A percentile compares a stretch with the other conserved stretches of the same genome.
Evolutionary conservation across 768 basidiomycete species (phyloP).

Genomic region (Lepiota brunneoincarnata): DNA sequence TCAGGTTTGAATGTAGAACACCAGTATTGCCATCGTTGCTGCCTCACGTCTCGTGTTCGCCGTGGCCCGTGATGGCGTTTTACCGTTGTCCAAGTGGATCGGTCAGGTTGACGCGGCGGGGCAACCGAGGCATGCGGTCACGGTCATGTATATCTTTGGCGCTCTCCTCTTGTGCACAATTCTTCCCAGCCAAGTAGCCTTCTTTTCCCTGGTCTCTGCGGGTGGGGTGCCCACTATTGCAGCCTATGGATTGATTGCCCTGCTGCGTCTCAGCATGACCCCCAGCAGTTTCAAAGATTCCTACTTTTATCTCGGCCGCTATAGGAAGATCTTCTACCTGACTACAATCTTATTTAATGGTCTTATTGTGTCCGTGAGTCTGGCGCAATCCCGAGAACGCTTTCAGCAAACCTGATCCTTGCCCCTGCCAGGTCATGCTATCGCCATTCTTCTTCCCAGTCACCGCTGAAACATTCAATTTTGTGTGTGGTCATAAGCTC

Average conservation of each 20-base stretch:
- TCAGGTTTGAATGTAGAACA: slow-evolving; percentile 52
- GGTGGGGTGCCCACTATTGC: slow-evolving; percentile 86
- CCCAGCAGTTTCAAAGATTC: slow-evolving; percentile 72
- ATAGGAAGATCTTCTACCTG: slow-evolving; percentile 66
- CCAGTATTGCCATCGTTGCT: slow-evolving; percentile 84
- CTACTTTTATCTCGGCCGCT: slow-evolving; percentile 68
- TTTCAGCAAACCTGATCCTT: slow-evolving; percentile 12
- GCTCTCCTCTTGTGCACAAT: slow-evolving; percentile 81
- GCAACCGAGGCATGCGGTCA: slow-evolving; percentile 83
- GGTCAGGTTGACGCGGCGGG: slow-evolving; percentile 65
- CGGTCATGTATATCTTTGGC: slow-evolving; percentile 81
- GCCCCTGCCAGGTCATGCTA: slow-evolving; percentile 57
- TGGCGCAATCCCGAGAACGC: slow-evolving; percentile 3
- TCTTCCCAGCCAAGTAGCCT: slow-evolving; percentile 86
- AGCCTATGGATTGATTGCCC: slow-evolving; percentile 79
- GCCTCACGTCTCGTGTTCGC: slow-evolving; percentile 88
- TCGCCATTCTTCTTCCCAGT: slow-evolving; percentile 91
- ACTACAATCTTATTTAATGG: slow-evolving; percentile 69
- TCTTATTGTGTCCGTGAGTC: slow-evolving; percentile 67
- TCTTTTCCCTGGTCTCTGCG: slow-evolving; percentile 87
- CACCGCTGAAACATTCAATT: slow-evolving; percentile 75
- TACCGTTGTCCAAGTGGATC: slow-evolving; percentile 84
- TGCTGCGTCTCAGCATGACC: slow-evolving; percentile 76
- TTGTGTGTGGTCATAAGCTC: slow-evolving; percentile 46
- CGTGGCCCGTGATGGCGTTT: slow-evolving; percentile 90